Evolutionary conservation across 257 asterid species (phyloP).

Genomic region (Pogostemon cablin): DNA sequence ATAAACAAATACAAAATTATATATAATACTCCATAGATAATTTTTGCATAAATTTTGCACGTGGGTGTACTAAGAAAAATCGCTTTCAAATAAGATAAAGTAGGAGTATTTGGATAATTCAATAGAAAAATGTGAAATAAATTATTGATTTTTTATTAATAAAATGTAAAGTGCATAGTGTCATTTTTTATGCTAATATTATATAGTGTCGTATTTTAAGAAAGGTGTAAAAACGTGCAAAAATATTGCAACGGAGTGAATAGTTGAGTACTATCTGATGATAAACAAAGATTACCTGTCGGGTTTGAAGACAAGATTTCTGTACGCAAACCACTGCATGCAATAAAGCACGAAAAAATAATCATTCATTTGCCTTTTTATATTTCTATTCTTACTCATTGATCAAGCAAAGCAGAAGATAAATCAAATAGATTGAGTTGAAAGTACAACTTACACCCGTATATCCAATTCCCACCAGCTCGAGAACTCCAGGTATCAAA

Average conservation of each 20-base stretch:
- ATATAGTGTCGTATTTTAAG: too few species aligned
- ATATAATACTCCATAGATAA: too few species aligned
- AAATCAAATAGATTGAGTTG: background rate
- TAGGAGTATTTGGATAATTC: too few species aligned
- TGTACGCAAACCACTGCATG: conserved; percentile 87
- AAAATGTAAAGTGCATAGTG: too few species aligned
- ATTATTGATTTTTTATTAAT: too few species aligned
- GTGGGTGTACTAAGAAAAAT: too few species aligned
- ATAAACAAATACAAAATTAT: background rate
- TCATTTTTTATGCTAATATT: too few species aligned
- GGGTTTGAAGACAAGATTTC: conserved; percentile 63
- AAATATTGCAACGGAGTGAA: background rate
- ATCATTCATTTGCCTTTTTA: conserved; percentile 13
- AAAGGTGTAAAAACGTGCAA: too few species aligned
- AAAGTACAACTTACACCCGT: conserved; percentile 61
- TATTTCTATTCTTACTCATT: too few species aligned
- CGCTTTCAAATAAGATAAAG: too few species aligned
- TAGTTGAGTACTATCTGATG: conserved; percentile 21
- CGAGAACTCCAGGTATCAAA: conserved; percentile 79
- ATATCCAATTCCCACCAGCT: conserved; percentile 88
- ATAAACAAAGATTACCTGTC: conserved; percentile 49
- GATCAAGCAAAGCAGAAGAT: background rate
- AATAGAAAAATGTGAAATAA: too few species aligned
- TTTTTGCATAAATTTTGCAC: too few species aligned
- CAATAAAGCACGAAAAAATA: background rate